A percentile compares a stretch with the other conserved stretches of the same genome.
Evolutionary conservation across 148 eudicot genomes (phyloP).

Genomic region (Tetragonia tetragonoides): DNA sequence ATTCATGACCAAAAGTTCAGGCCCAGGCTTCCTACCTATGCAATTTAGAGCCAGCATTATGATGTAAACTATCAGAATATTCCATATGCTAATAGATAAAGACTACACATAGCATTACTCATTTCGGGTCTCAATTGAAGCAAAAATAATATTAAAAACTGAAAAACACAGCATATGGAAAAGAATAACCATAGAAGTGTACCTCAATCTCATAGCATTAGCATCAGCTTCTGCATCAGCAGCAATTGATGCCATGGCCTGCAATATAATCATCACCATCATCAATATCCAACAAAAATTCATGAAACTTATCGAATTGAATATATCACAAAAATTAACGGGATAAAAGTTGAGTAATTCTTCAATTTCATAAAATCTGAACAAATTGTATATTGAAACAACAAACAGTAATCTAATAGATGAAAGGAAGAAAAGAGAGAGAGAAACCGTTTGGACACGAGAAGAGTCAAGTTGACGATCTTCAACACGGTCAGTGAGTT

Average conservation of each 20-base stretch:
- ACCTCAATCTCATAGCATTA: conserved; percentile 85
- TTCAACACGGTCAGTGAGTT: conserved; percentile 93
- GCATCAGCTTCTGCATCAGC: conserved; percentile 92
- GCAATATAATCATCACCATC: not conserved
- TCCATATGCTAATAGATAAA: not conserved
- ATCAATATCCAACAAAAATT: not conserved
- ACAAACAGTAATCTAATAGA: not conserved
- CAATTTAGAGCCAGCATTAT: not conserved
- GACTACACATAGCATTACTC: not conserved
- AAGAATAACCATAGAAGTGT: not conserved
- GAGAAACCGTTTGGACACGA: conserved; percentile 72
- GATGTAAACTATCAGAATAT: not conserved
- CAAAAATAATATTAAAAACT: too few relatives aligned
- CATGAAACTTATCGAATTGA: not conserved
- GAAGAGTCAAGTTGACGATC: conserved; percentile 97
- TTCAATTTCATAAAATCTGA: not conserved
- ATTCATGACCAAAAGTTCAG: not conserved
- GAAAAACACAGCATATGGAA: not conserved
- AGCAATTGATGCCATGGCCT: conserved; percentile 96
- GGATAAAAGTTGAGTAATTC: not conserved
- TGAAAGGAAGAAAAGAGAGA: not conserved
- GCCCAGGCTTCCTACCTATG: not conserved
- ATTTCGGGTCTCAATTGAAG: not conserved
- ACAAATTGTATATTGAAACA: not conserved
- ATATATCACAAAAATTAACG: not conserved